Evolutionary conservation across 1,284 basidiomycete species (phyloP), one percentile per base, ranked within the genome.

Genomic region (Tilletia horrida): DNA sequence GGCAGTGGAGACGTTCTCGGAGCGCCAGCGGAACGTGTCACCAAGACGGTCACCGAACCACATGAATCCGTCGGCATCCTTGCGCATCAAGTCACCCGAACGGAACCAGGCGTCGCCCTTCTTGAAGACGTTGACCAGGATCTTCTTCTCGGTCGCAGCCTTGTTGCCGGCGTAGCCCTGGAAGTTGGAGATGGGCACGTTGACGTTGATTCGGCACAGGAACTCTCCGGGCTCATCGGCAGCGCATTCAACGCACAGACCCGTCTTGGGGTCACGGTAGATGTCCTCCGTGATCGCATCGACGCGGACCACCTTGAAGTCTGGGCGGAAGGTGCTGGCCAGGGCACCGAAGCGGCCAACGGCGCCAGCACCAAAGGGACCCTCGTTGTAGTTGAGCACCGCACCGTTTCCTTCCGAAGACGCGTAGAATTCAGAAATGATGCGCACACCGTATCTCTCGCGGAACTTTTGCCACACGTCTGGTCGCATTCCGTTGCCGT

Each of bases 401-500:
- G 74, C 77, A 18, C 75, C 77, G 55, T 80, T 80, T 18, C 79
- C 82, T 63, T 83, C 82, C 42, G 73, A 73, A 18, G 76, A 75
- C 2, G 82, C 82, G 65, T 81, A 83, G 71, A 83, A 83, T 52
- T 83, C 82, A 3, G 73, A 71, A 66, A 83, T 81, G 55, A 66
- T 62, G 3, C 63, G 64, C 0, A 83, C 78, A 27, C 76, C 78
- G 64, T 76, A 83, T 0, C 82, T 64, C 35, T 83, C 78, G 9
- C 81, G 66, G 76, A 83, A 83, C 64, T 75, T 78, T 31, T 79
- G 73, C 82, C 82, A 83, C 0, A 83, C 82, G 31, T 83, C 81
- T 40, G 73, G 78, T 1, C 82, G 71, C 75, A 80, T 81, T 3
- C 82, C 82, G 70, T 83, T 83, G 0, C 82, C 81, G 65, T 82